Base-by-base conservation (phyloP, 2,329 filamentous ascomycete genomes). In the Cucurbitaria berberidis region DNA sequence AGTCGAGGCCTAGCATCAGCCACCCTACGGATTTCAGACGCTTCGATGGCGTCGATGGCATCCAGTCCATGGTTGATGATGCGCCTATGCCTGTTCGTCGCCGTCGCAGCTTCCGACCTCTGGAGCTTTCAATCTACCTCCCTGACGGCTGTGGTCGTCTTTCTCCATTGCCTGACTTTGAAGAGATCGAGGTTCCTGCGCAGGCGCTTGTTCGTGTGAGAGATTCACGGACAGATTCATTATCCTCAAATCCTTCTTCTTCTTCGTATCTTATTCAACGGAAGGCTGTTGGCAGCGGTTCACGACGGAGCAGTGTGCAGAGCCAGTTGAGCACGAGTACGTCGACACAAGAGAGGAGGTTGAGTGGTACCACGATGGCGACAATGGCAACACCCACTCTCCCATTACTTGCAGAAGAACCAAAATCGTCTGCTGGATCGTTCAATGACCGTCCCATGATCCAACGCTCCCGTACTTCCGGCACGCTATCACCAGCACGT, bases 81-180 rank as follows among this genome's bases (percentile, higher is more conserved):
- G 64, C 66, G 16, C 55, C 68, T 4, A 61, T 69, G 59, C 68
- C 70, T 5, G 47, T 70, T 15, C 66, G 70, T 29, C 64, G 72
- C 7, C 63, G 70, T 35, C 64, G 69, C 29, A 74, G 69, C 55
- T 76, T 76, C 51, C 63, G 69, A 22, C 75, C 75, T 3, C 57
- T 77, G 5, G 71, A 77, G 40, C 62, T 77, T 1, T 76, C 73
- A 11, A 76, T 77, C 29, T 77, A 76, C 45, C 54, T 72, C 3
- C 66, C 66, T 13, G 63, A 73, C 32, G 67, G 68, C 5, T 63
- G 60, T 30, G 61, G 64, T 27, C 62, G 69, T 29, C 63, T 77
- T 3, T 76, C 74, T 13, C 74, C 74, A 8, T 62, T 77, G 5
- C 75, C 75, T 15, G 71, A 77, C 53, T 77, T 77, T 42, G 54